Percentiles rank a stretch among this genome's conserved stretches.
phyloP scores from a whole-genome alignment of 2,329 filamentous ascomycete species.

The Penicillium rolfsii region DNA sequence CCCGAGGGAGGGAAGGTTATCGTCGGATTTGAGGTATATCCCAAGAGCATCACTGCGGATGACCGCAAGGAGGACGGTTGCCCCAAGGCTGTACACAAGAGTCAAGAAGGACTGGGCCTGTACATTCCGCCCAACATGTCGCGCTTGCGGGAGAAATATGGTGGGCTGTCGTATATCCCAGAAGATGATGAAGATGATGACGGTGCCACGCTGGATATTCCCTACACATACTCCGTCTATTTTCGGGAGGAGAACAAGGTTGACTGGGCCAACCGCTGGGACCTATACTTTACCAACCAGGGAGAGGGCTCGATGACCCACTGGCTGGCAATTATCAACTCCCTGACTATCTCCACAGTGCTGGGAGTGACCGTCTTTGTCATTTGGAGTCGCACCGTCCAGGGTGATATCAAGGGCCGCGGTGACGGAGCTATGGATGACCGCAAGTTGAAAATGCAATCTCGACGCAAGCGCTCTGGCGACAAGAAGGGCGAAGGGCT shows the following conservation, averaged over 20 bases:
- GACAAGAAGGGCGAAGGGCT: constrained; percentile 62
- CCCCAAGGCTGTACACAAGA: constrained; percentile 66
- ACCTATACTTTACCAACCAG: constrained; percentile 86
- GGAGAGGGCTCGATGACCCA: constrained; percentile 80
- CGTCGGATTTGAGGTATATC: constrained; percentile 87
- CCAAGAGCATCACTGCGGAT: constrained; percentile 73
- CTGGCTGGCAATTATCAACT: constrained; percentile 88
- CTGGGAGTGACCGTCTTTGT: constrained; percentile 79
- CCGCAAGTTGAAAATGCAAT: constrained; percentile 60
- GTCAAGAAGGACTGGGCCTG: constrained; percentile 69
- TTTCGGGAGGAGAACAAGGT: constrained; percentile 80
- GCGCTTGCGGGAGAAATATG: constrained; percentile 57
- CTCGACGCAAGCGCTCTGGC: constrained; percentile 37
- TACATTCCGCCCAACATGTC: constrained; percentile 67
- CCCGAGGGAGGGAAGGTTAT: constrained; percentile 76
- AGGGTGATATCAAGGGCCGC: constrained; percentile 75
- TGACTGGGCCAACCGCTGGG: constrained; percentile 85
- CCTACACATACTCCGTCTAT: constrained; percentile 88
- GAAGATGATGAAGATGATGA: constrained; percentile 63
- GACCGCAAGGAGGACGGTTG: constrained; percentile 68
- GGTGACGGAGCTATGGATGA: constrained; percentile 69
- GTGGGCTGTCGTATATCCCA: constrained; percentile 63
- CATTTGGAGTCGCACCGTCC: constrained; percentile 77
- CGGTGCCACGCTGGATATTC: constrained; percentile 69
- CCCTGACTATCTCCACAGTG: constrained; percentile 77